These are phyloP conservation scores for Leishmania amazonensis DNA, from an alignment of 208 protist species.

Conservation along the genomic window DNA sequence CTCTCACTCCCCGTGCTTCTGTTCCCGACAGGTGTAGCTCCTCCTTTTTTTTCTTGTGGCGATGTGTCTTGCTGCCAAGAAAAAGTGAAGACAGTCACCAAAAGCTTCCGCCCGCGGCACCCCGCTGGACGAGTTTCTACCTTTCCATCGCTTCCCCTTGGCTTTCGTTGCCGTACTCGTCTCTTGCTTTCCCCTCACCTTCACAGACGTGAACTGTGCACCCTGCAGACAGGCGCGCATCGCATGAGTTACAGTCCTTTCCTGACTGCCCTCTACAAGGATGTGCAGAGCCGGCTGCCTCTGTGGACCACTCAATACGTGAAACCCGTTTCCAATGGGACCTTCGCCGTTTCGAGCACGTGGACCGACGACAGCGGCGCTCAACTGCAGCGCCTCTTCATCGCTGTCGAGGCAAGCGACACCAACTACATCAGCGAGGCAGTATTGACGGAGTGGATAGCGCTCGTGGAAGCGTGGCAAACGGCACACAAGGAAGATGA, in stretches of 20 bases:
- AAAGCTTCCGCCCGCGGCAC: not conserved
- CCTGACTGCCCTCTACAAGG: conserved; percentile 18
- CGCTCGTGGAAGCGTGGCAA: not conserved
- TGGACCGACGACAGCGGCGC: conserved; percentile 1
- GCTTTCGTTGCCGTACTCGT: not conserved
- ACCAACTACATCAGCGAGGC: not conserved
- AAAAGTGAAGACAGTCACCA: not conserved
- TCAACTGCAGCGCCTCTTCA: conserved; percentile 22
- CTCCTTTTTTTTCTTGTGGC: not conserved
- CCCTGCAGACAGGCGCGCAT: not conserved
- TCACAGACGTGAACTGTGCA: not conserved
- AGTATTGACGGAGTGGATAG: conserved; percentile 4
- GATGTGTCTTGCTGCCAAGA: not conserved
- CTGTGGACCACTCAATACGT: conserved; percentile 33
- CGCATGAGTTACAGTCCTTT: conserved; percentile 8
- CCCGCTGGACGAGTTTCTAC: not conserved
- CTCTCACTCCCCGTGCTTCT: not conserved
- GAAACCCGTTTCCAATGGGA: not conserved
- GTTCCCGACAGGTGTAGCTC: not conserved
- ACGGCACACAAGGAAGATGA: not conserved
- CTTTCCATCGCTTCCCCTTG: not conserved
- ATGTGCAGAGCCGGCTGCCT: conserved; percentile 50
- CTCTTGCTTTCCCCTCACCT: not conserved
- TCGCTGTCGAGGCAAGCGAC: conserved; percentile 35
- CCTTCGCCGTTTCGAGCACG: conserved; percentile 25